A percentile compares a stretch with the other conserved stretches of the same genome.
phyloP scores from a whole-genome alignment of 768 basidiomycete genomes.

The Pisolithus marmoratus region DNA sequence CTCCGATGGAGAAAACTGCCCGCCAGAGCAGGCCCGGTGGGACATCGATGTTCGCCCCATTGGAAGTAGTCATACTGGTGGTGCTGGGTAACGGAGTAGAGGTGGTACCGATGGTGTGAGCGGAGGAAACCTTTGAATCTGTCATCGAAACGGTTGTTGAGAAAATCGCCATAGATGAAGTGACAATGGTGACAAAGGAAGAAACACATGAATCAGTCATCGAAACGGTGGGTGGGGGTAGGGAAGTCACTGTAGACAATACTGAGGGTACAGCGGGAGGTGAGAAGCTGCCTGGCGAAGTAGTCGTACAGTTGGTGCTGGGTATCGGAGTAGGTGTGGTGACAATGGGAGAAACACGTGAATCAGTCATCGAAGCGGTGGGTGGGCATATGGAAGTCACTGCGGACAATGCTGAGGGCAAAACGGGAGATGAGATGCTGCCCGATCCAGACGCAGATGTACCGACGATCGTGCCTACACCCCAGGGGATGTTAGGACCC shows the following conservation, averaged over 20 bases:
- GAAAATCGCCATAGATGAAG: neutral
- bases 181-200: neutral
- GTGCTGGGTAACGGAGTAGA: neutral
- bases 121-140: neutral
- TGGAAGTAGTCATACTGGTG: constrained; percentile 2
- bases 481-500: constrained; percentile 55
- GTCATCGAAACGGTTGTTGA: constrained; percentile 3
- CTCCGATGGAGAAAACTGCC: constrained; percentile 12
- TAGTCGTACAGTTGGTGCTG: too few relatives aligned
- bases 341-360: too few relatives aligned
- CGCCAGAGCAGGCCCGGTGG: constrained; percentile 8
- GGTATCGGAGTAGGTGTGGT: too few relatives aligned
- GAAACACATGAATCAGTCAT: neutral
- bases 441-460: constrained; percentile 29
- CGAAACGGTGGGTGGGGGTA: constrained; percentile 3
- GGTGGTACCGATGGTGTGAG: neutral
- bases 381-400: too few relatives aligned
- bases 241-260: too few relatives aligned
- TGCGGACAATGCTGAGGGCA: constrained; percentile 3
- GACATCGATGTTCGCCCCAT: constrained; percentile 3
- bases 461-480: constrained; percentile 48
- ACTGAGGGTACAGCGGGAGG: too few relatives aligned
- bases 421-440: constrained; percentile 15
- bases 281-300: too few relatives aligned
- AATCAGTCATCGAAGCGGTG: too few relatives aligned